Evolutionary conservation across 495 filamentous ascomycete genomes (phyloP), one percentile per base, ranked within the genome.

Genomic region (Daldinia grandis): DNA sequence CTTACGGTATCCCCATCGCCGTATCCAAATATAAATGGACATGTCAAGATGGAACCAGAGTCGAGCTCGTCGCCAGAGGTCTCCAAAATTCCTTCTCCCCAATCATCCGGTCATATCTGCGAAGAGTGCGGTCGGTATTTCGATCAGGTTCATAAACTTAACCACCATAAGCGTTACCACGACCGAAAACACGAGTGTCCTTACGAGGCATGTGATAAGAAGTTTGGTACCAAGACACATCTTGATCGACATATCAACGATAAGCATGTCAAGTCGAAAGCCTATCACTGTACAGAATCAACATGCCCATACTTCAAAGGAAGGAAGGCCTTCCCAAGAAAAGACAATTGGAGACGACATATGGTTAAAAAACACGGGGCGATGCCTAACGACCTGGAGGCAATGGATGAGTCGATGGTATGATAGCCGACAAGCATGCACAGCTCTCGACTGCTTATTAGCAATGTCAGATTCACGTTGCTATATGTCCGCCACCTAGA

Each of bases 211-310:
- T 85, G 83, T 60, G 74, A 74, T 28, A 82, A 80, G 69, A 77
- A 75, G 51, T 85, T 85, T 58, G 83, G 83, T 55, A 85, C 83
- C n/a, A 83, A 84, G 62, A 85, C 83, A 37, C 83, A 85, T 60
- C 76, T 85, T 21, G 80, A 83, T 51, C 81, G 83, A 6, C 83
- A 85, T 72, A 80, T 84, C 76, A 85, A 85, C 70, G 83, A 85
- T 65, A 80, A 81, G 69, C 83, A 85, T 72, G 59, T 69, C 49
- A 85, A 84, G 75, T 78, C 81, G n/a, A 81, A 81, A 60, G 79
- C 80, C 47, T 84, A 82, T 33, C 80, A 82, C 65, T 85, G 83
- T 73, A 82, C 76, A 8, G 73, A 79, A 12, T 72, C 74, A 4
- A 79, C 80, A 6, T 85, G 83, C 67, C 75, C 77, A n/a, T 85